A percentile compares a stretch with the other conserved stretches of the same genome.
These are phyloP conservation scores for Cercospora berteroae DNA, from an alignment of 2,329 filamentous ascomycete genomes.

Conservation along the genomic window DNA sequence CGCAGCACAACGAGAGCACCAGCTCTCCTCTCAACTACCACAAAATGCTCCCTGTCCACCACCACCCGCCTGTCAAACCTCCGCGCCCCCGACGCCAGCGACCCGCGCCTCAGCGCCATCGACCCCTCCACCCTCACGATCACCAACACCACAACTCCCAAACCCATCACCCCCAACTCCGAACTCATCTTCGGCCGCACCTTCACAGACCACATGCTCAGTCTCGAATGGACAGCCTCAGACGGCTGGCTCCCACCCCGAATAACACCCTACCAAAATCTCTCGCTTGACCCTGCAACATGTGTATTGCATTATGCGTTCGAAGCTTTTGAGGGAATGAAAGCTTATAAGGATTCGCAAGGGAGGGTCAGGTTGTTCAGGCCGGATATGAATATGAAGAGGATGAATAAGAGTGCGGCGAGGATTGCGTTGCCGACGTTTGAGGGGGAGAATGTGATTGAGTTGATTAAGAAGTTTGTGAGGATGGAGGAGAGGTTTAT, in stretches of 20 bases:
- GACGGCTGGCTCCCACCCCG: conserved; percentile 79
- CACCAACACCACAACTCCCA: conserved; percentile 72
- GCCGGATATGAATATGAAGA: conserved; percentile 92
- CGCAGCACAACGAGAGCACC: conserved; percentile 1
- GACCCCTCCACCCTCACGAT: conserved; percentile 75
- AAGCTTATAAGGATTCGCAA: conserved; percentile 87
- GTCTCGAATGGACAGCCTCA: conserved; percentile 83
- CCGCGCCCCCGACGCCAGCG: conserved; percentile 47
- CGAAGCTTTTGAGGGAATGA: conserved; percentile 98
- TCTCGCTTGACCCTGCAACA: conserved; percentile 90
- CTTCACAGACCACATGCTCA: conserved; percentile 98
- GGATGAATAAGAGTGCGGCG: conserved; percentile 85
- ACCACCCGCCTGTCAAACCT: conserved; percentile 39
- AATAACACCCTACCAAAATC: conserved; percentile 94
- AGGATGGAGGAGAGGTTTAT: conserved; percentile 87
- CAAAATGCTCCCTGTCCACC: neutral
- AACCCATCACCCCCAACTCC: conserved; percentile 68
- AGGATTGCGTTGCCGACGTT: conserved; percentile 93
- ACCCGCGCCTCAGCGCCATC: conserved; percentile 62
- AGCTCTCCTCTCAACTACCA: neutral
- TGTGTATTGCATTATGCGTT: conserved; percentile 99
- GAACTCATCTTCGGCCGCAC: conserved; percentile 85
- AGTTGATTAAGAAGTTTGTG: conserved; percentile 77
- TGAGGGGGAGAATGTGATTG: conserved; percentile 68
- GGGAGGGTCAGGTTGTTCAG: conserved; percentile 84